Evolutionary conservation across 202 grass and related monocot genomes (phyloP), one percentile per base, ranked within the genome.

Genomic region (Carex sylvatica): DNA sequence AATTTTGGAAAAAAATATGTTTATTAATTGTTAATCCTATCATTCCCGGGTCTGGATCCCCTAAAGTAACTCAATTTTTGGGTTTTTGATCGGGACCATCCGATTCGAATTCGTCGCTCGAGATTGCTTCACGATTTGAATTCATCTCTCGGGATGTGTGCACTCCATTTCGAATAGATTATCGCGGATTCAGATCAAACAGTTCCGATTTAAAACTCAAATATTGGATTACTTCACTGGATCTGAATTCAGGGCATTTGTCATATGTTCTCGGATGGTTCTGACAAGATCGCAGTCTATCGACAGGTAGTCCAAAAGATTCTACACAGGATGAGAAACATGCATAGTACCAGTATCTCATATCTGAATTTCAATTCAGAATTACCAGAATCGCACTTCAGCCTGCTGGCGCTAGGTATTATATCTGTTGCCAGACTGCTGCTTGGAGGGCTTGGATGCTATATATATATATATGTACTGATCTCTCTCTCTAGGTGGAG

Each of bases 251-350:
- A 95, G 91, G 86, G 91, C 86, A 5, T 22, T 93, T 81, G 95
- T 95, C 28, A 93, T 93, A 31, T n/a, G n/a, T n/a, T 44, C 89
- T 19, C 82, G 95, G 83, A 98, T 92, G 42, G 62, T 98, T 44
- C 84, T 98, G 74, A 98, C 92, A 87, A 98, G 91, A 86, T 98
- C 92, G 38, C 95, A 98, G 83, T 91, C 92, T 33, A 11, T 51
- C 51, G 4, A 19, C 24, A 4, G 72, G 36, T 6, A 40, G 72
- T 28, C 6, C 51, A 5, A 56, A 56, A 55, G 11, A 31, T 75
- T 23, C 49, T 53, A 31, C 49, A n/a, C 72, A 55, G 14, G 72
- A 75, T 75, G 72, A 95, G 87, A 93, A 89, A 93, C 91, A 87
- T 86, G 92, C 89, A 75, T 92, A 93, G 67, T 95, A 93, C 82